Conservation (phyloP, 169 alveolate genomes). For the Plasmodium inui region DNA sequence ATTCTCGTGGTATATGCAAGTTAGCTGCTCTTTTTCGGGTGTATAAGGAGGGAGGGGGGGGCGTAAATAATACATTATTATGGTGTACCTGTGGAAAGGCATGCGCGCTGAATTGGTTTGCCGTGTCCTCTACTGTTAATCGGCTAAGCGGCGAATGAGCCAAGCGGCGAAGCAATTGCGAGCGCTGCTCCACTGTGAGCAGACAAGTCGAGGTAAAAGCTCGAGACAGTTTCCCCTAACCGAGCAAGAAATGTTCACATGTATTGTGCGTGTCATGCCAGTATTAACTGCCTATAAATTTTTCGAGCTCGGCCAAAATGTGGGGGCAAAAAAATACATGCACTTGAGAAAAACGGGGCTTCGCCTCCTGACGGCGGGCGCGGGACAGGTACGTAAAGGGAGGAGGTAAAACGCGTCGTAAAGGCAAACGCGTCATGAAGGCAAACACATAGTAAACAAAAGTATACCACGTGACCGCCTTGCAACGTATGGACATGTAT, state of each 20-base stretch:
- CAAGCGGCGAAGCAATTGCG: neutral
- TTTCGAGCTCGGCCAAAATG: neutral
- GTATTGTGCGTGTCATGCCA: neutral
- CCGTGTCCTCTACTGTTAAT: neutral
- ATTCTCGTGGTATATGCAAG: no score
- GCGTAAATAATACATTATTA: neutral
- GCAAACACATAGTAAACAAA: neutral
- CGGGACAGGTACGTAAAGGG: neutral
- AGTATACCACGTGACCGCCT: neutral
- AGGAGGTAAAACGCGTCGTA: neutral
- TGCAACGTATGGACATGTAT: neutral
- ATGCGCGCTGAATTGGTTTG: neutral
- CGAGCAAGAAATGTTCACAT: neutral
- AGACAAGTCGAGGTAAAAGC: neutral
- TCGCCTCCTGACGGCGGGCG: neutral
- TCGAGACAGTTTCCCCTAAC: neutral
- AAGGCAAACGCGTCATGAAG: neutral
- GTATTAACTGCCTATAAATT: neutral
- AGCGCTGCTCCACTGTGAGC: neutral
- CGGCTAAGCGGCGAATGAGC: neutral
- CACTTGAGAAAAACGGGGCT: neutral
- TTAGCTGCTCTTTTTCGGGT: neutral
- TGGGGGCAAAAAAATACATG: neutral
- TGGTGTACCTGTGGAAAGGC: neutral
- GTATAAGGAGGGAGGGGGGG: neutral